These are phyloP conservation scores for Rhizodiscina lignyota DNA, from an alignment of 495 filamentous ascomycete species.

Conservation along the genomic window DNA sequence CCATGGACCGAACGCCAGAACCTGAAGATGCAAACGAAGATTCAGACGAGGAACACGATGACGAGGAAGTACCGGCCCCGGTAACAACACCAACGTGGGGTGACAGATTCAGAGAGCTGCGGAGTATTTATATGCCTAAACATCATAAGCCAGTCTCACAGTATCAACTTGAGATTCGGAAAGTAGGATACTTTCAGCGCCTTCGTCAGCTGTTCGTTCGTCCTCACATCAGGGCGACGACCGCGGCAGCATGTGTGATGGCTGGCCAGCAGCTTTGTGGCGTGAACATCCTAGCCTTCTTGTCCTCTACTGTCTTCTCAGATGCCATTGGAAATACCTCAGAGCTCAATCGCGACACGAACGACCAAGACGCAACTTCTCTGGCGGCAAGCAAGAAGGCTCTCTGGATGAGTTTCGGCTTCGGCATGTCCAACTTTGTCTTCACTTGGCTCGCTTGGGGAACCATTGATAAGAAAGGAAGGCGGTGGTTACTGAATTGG, in stretches of 20 bases:
- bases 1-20: too few species aligned
- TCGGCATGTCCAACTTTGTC: not conserved
- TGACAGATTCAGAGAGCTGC: too few species aligned
- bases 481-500: not conserved
- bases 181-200: too few species aligned
- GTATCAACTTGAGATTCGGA: too few species aligned
- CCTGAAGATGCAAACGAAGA: too few species aligned
- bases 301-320: not conserved
- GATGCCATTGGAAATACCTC: not conserved
- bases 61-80: too few species aligned
- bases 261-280: not conserved
- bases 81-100: too few species aligned
- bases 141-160: too few species aligned
- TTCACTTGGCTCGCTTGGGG: not conserved
- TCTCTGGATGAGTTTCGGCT: not conserved
- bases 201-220: too few species aligned
- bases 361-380: not conserved
- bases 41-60: too few species aligned
- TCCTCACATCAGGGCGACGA: not conserved
- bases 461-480: not conserved
- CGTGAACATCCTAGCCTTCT: not conserved
- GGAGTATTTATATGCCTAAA: too few species aligned
- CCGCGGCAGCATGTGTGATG: not conserved
- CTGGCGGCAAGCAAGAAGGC: not conserved
- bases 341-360: not conserved